These are phyloP conservation scores for Magnusiomyces suaveolens DNA, from an alignment of 1,139 yeast genomes.

Conservation along the genomic window DNA sequence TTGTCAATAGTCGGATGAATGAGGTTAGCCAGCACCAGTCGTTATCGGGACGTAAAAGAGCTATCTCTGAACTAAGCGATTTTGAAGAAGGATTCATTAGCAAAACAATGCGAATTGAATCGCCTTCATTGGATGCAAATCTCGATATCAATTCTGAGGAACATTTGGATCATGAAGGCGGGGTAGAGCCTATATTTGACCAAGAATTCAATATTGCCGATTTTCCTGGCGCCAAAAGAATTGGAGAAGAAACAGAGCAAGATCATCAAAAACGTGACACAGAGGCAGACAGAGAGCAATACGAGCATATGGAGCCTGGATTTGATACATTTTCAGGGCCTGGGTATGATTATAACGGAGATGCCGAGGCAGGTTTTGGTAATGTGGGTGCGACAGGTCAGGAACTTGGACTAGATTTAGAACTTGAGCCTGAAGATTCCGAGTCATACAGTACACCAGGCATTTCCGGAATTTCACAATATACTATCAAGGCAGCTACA, in stretches of 20 bases:
- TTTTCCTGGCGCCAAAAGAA: background rate
- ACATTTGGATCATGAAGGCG: background rate
- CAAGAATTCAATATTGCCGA: slow-evolving; percentile 1
- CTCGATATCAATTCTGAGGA: slow-evolving; percentile 1
- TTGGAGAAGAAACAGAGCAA: background rate
- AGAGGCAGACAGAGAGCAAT: background rate
- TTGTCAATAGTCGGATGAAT: slow-evolving; percentile 20
- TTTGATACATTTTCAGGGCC: background rate
- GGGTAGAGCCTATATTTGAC: slow-evolving; percentile 7
- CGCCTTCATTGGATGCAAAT: background rate
- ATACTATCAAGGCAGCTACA: slow-evolving; percentile 48
- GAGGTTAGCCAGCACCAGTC: background rate
- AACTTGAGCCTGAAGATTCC: slow-evolving; percentile 5
- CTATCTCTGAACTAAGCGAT: background rate
- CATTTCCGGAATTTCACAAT: slow-evolving; percentile 32
- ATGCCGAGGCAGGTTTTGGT: background rate
- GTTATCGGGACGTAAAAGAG: background rate
- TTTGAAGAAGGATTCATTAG: background rate
- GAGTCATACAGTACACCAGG: slow-evolving; percentile 6
- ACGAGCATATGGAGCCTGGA: slow-evolving; percentile 5
- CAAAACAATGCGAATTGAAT: background rate
- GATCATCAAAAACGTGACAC: background rate
- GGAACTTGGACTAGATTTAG: slow-evolving; percentile 9
- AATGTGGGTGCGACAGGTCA: background rate
- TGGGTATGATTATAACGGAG: background rate